Evolutionary conservation across 805 yeast species (phyloP).

Genomic region (Ogataea trehaloabstinens): DNA sequence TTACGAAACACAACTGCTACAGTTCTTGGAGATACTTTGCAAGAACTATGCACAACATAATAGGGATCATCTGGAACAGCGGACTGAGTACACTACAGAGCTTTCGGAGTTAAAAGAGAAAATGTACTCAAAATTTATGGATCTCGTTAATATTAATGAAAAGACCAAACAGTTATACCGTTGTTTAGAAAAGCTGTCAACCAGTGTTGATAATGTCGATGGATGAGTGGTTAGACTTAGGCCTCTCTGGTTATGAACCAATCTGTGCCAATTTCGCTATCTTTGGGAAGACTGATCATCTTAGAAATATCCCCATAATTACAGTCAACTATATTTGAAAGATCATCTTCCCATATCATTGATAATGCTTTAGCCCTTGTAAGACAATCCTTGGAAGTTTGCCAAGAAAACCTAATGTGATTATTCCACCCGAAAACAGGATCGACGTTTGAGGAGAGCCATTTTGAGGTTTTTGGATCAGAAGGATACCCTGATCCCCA

Average conservation of each 20-base stretch:
- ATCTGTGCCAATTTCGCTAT: constrained; percentile 11
- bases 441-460: constrained; percentile 67
- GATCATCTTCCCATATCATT: constrained; percentile 62
- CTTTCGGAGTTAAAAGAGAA: constrained; percentile 11
- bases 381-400: constrained; percentile 77
- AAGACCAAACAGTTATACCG: constrained; percentile 13
- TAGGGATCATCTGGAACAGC: constrained; percentile 15
- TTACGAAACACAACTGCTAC: constrained; percentile 17
- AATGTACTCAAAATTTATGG: constrained; percentile 18
- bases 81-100: constrained; percentile 8
- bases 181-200: not conserved
- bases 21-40: constrained; percentile 14
- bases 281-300: constrained; percentile 9
- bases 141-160: constrained; percentile 19
- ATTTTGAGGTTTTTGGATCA: constrained; percentile 80
- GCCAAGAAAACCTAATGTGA: constrained; percentile 88
- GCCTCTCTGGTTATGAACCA: constrained; percentile 17
- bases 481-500: constrained; percentile 95
- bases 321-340: constrained; percentile 30
- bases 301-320: constrained; percentile 23
- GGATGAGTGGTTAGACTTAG: not conserved
- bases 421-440: constrained; percentile 81
- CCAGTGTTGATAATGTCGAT: not conserved
- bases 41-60: constrained; percentile 10
- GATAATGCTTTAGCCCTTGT: constrained; percentile 48